Evolutionary conservation across 345 rosid genomes (phyloP).

Genomic region (Trapa bicornis): DNA sequence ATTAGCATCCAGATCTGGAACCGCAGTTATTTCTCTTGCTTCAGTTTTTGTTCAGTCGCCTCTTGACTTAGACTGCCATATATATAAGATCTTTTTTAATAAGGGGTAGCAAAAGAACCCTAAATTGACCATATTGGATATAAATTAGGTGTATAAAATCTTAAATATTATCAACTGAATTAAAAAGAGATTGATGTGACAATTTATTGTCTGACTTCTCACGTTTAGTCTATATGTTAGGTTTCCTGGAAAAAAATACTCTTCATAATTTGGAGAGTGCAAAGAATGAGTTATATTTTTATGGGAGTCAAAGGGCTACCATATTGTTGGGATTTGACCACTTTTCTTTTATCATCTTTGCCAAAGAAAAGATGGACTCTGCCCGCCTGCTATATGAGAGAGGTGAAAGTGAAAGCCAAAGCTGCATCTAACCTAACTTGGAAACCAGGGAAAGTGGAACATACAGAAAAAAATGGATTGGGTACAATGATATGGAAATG

Average conservation of each 20-base stretch:
- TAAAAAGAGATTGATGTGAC: too few species aligned
- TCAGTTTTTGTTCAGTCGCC: background rate
- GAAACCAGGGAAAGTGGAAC: background rate
- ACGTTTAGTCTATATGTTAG: too few species aligned
- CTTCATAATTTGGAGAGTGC: background rate
- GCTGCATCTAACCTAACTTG: background rate
- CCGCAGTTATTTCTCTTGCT: background rate
- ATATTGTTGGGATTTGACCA: conserved; percentile 5
- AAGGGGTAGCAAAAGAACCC: background rate
- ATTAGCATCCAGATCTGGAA: background rate
- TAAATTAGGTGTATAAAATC: background rate
- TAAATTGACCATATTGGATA: background rate
- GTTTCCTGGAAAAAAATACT: too few species aligned
- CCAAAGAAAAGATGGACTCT: background rate
- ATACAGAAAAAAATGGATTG: too few species aligned
- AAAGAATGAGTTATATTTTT: background rate
- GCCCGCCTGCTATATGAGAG: background rate
- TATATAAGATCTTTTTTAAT: background rate
- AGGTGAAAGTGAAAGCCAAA: conserved; percentile 6
- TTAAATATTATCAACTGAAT: too few species aligned
- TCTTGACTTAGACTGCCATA: background rate
- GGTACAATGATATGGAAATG: too few species aligned
- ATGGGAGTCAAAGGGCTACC: conserved; percentile 2
- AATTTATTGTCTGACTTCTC: too few species aligned
- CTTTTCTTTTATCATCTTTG: background rate